Percentiles rank a stretch among this genome's conserved stretches.
phyloP scores from a whole-genome alignment of 176 grass and related monocot species.

The Pharus latifolius region DNA sequence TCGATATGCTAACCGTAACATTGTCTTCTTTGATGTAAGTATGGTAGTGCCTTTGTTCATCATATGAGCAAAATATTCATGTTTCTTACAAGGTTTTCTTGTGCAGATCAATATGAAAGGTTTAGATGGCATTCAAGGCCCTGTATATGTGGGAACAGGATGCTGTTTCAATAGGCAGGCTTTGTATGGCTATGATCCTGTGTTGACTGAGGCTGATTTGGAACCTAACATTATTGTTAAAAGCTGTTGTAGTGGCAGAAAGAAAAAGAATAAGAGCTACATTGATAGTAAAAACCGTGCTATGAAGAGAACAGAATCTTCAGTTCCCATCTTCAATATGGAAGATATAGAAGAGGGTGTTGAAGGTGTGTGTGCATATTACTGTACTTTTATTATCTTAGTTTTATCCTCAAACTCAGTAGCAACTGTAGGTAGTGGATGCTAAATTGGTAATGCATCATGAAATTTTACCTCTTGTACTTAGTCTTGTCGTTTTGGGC shows the following conservation, averaged over 20 bases:
- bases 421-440: not conserved
- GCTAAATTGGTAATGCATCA: not conserved
- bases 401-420: not conserved
- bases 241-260: conserved; percentile 71
- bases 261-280: conserved; percentile 61
- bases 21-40: conserved; percentile 97
- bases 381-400: not conserved
- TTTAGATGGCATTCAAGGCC: conserved; percentile 94
- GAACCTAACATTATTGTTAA: conserved; percentile 76
- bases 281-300: conserved; percentile 53
- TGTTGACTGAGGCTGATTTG: conserved; percentile 68
- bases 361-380: conserved; percentile 35
- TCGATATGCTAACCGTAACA: conserved; percentile 97
- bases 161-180: conserved; percentile 93
- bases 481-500: not conserved
- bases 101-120: conserved; percentile 94
- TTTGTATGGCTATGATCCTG: conserved; percentile 82
- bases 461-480: no score
- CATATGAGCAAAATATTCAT: not conserved
- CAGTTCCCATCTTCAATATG: conserved; percentile 78
- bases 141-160: conserved; percentile 82
- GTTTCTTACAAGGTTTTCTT: not conserved
- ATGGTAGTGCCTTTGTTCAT: not conserved
- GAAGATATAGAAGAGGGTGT: conserved; percentile 72
- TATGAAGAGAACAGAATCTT: conserved; percentile 69